Evolutionary conservation across 495 filamentous ascomycete species (phyloP).

Genomic region (Xeromyces bisporus): DNA sequence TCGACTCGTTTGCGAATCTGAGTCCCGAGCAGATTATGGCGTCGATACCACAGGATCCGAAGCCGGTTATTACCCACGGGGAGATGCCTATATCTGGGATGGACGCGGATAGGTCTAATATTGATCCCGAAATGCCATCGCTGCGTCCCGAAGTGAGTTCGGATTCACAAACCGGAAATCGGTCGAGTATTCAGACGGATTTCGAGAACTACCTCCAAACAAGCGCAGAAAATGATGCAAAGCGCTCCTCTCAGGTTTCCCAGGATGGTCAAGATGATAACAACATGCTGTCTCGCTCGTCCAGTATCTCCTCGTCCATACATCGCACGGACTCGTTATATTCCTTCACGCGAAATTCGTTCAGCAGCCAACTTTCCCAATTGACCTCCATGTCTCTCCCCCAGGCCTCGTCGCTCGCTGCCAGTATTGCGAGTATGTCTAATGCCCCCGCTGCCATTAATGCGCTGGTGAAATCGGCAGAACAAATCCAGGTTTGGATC

Average conservation of each 20-base stretch:
- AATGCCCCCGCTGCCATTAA: slow-evolving; percentile 62
- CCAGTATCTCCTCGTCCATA: slow-evolving; percentile 21
- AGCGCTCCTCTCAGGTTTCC: slow-evolving; percentile 19
- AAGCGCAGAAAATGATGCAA: slow-evolving; percentile 23
- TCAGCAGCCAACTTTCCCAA: slow-evolving; percentile 77
- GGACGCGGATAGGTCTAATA: slow-evolving; percentile 18
- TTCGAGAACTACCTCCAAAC: slow-evolving; percentile 30
- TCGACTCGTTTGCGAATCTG: neutral
- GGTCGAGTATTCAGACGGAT: slow-evolving; percentile 17
- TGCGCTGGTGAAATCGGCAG: slow-evolving; percentile 62
- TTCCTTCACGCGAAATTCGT: slow-evolving; percentile 75
- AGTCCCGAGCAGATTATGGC: neutral
- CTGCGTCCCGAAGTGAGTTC: slow-evolving; percentile 7
- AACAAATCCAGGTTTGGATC: slow-evolving; percentile 87
- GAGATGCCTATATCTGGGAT: neutral
- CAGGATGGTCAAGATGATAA: too few species aligned
- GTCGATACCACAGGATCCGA: neutral
- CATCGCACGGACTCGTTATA: slow-evolving; percentile 65
- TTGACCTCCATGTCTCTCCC: slow-evolving; percentile 74
- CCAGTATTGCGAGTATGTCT: slow-evolving; percentile 64
- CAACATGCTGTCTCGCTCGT: slow-evolving; percentile 17
- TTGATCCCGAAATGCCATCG: slow-evolving; percentile 13
- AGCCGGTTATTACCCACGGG: neutral
- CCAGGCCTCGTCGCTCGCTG: slow-evolving; percentile 60
- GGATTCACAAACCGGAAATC: slow-evolving; percentile 1